Evolutionary conservation across 208 protist genomes (phyloP).

Genomic region (Histomonas meleagridis): DNA sequence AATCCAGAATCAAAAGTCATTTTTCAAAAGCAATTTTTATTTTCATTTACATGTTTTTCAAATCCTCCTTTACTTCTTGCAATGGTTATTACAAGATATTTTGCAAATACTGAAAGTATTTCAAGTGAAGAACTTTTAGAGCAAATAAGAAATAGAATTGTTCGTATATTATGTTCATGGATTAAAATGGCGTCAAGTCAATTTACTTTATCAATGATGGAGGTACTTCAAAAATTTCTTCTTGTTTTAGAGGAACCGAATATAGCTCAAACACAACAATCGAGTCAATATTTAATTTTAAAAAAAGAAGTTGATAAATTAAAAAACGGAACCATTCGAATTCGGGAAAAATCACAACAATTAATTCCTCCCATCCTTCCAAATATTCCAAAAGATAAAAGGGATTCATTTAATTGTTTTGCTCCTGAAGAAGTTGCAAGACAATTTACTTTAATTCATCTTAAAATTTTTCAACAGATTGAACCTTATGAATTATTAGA

Average conservation of each 20-base stretch:
- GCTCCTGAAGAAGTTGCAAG: neutral
- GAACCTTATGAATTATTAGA: neutral
- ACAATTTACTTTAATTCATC: neutral
- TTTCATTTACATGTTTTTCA: neutral
- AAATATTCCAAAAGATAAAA: neutral
- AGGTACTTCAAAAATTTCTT: neutral
- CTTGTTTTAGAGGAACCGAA: neutral
- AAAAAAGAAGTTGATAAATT: no score
- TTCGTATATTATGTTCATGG: neutral
- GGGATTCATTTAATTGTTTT: neutral
- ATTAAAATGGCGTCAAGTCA: neutral
- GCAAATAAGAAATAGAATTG: neutral
- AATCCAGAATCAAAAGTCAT: neutral
- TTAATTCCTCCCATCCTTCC: neutral
- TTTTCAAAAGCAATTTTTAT: neutral
- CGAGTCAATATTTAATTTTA: no score
- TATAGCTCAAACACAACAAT: no score
- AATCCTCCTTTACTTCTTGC: neutral
- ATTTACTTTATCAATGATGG: neutral
- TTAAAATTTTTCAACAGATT: neutral
- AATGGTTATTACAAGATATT: neutral
- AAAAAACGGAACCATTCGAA: no score
- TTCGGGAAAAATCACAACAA: no score
- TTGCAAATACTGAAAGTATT: neutral
- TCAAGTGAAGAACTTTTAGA: neutral